Percentiles rank a stretch among this genome's conserved stretches.
Evolutionary conservation across 148 eudicot species (phyloP).

Genomic region (Selenicereus undatus): DNA sequence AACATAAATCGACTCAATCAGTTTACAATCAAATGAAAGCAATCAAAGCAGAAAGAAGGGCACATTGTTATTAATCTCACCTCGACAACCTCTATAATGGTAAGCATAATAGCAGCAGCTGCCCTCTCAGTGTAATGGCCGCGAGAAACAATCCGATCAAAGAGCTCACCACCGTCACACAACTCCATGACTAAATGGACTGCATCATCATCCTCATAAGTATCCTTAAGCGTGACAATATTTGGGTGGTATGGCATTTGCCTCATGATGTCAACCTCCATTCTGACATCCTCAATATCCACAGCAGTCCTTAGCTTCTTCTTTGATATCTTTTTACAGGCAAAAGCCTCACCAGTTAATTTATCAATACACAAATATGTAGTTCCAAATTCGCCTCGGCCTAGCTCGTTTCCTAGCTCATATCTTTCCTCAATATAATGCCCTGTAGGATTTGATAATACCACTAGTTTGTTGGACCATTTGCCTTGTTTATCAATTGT

Average conservation of each 20-base stretch:
- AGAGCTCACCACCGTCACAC: constrained; percentile 52
- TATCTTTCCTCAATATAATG: constrained; percentile 36
- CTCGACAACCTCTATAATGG: constrained; percentile 62
- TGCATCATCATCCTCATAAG: constrained; percentile 52
- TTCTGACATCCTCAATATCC: constrained; percentile 59
- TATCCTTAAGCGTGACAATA: constrained; percentile 53
- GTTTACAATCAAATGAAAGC: background rate
- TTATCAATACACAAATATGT: constrained; percentile 49
- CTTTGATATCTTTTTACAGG: constrained; percentile 62
- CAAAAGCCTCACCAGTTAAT: constrained; percentile 32
- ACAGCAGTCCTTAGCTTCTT: constrained; percentile 43
- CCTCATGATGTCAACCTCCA: constrained; percentile 49
- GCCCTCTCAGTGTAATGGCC: constrained; percentile 69
- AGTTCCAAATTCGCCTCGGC: constrained; percentile 54
- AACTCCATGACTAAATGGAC: constrained; percentile 66
- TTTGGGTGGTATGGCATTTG: constrained; percentile 44
- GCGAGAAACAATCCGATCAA: constrained; percentile 54
- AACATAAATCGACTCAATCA: background rate
- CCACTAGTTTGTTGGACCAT: constrained; percentile 27
- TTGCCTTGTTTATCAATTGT: constrained; percentile 15
- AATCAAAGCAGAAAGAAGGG: background rate
- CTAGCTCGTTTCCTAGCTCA: constrained; percentile 50
- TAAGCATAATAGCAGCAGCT: constrained; percentile 43
- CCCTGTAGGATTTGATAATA: constrained; percentile 48
- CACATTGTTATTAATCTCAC: constrained; percentile 22